Evolutionary conservation across 352 stramenopile species (phyloP).

Genomic region (Pelagophyceae sp.): DNA sequence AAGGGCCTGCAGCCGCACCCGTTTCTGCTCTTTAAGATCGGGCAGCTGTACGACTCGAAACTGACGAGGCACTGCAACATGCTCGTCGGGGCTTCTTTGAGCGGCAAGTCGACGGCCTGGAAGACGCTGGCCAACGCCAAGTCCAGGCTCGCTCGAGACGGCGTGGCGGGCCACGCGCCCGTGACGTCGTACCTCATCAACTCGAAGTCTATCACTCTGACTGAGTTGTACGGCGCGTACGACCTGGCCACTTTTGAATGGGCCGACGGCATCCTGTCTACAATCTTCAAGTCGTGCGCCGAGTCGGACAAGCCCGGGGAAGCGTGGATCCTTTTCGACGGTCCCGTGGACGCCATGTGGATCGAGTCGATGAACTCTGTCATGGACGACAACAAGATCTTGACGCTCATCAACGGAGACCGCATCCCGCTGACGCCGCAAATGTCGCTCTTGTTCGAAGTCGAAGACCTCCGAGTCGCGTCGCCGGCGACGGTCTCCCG

Average conservation of each 20-base stretch:
- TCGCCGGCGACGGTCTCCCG: slow-evolving; percentile 80
- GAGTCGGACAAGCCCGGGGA: slow-evolving; percentile 56
- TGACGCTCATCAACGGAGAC: slow-evolving; percentile 85
- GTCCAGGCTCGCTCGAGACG: slow-evolving; percentile 30
- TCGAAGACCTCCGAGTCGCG: slow-evolving; percentile 77
- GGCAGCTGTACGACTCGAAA: slow-evolving; percentile 87
- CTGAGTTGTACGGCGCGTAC: slow-evolving; percentile 85
- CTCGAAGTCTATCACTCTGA: slow-evolving; percentile 87
- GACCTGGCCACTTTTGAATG: slow-evolving; percentile 88
- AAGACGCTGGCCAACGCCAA: slow-evolving; percentile 75
- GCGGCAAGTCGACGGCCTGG: slow-evolving; percentile 76
- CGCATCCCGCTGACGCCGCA: slow-evolving; percentile 75
- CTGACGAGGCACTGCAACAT: slow-evolving; percentile 87
- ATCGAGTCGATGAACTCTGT: slow-evolving; percentile 78
- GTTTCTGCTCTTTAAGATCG: slow-evolving; percentile 61
- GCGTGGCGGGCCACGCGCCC: slow-evolving; percentile 9
- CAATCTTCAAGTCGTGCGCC: slow-evolving; percentile 74
- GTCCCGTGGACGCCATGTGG: slow-evolving; percentile 77
- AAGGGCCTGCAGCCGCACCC: slow-evolving; percentile 63
- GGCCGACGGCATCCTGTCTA: slow-evolving; percentile 86
- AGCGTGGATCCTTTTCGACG: slow-evolving; percentile 83
- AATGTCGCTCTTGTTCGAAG: slow-evolving; percentile 85
- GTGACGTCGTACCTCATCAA: slow-evolving; percentile 59
- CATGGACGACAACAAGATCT: slow-evolving; percentile 49
- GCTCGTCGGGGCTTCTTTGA: slow-evolving; percentile 77